Base-by-base conservation (phyloP, 2,329 filamentous ascomycete species). In the Aspergillus awamori region DNA sequence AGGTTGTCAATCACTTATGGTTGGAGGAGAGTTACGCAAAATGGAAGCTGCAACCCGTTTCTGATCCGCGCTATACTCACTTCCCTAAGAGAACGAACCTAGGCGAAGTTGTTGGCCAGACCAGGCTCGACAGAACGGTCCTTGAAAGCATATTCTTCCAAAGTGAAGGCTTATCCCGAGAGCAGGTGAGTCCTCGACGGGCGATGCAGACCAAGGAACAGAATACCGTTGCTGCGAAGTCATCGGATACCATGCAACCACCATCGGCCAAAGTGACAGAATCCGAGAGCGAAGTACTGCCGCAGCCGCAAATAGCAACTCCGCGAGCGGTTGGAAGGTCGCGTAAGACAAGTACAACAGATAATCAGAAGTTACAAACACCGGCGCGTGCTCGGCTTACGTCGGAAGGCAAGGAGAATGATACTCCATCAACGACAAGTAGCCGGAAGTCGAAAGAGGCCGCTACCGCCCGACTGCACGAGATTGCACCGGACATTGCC, bases 1-100 rank as follows among this genome's bases (percentile, higher is more conserved):
- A 92, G 59, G 89, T 97, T 69, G 82, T 97, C 69, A 99, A 98
- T 74, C 95, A 99, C 74, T 83, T 99, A 0, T 99, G 95, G 95
- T 84, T 99, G 49, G 95, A 99, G 76, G 95, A 99, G 72, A 96
- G 93, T 76, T 99, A 98, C 72, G 92, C 94, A 1, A 92, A 90
- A 73, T 97, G 93, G 80, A 85, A 90, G 71, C 81, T 89, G 60
- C 89, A 92, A 73, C 86, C 86, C 0, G 79, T 93, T 22, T 89
- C 90, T 4, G 86, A 91, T 55, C 82, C 85, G 8, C 89, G 89
- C 64, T 99, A 96, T 73, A 92, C 86, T 0, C 89, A 93, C 72
- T 99, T 98, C 67, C 95, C 95, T 15, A 84, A 85, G 10, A 86
- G 93, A 59, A 98, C 94, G 2, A 98, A 99, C 73, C 83, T 99